Conservation (phyloP, 2,329 filamentous ascomycete genomes). For the Scedosporium boydii region DNA sequence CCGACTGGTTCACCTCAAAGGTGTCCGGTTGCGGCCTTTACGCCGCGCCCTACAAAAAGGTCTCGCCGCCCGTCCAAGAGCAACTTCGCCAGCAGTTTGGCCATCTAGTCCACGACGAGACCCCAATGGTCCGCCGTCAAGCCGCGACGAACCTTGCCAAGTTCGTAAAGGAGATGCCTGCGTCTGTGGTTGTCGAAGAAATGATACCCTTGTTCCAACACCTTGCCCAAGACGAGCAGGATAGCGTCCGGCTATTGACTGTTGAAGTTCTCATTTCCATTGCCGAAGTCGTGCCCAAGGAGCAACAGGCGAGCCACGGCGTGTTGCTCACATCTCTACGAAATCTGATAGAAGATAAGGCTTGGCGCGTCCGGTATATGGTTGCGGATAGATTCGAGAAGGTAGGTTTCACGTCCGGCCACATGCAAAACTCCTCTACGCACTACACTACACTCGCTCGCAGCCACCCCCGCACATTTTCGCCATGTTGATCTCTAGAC, state of each 20-base stretch:
- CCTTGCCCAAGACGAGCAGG: conserved; percentile 91
- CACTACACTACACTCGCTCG: neutral
- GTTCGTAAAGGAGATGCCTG: conserved; percentile 95
- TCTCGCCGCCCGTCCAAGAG: conserved; percentile 79
- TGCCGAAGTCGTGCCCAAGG: conserved; percentile 93
- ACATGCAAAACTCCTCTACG: neutral
- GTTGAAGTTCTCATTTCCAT: conserved; percentile 95
- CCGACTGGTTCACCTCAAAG: conserved; percentile 99
- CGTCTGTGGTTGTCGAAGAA: conserved; percentile 86
- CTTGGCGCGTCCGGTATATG: conserved; percentile 99
- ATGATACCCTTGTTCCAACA: conserved; percentile 99
- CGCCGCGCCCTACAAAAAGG: conserved; percentile 86
- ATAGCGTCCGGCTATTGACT: conserved; percentile 90
- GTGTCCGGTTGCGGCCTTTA: conserved; percentile 96
- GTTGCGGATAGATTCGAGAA: conserved; percentile 98
- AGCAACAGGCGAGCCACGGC: conserved; percentile 93
- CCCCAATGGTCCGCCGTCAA: conserved; percentile 96
- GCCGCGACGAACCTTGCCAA: conserved; percentile 93
- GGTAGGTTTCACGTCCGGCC: conserved; percentile 36
- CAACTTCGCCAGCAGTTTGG: conserved; percentile 86
- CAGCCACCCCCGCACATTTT: neutral
- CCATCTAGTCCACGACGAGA: conserved; percentile 92
- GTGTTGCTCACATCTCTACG: conserved; percentile 84
- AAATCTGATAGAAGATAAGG: conserved; percentile 96
- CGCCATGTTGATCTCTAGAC: neutral